These are phyloP conservation scores for Lodderomyces jiufengensis DNA, from an alignment of 1,139 yeast species.

Conservation along the genomic window DNA sequence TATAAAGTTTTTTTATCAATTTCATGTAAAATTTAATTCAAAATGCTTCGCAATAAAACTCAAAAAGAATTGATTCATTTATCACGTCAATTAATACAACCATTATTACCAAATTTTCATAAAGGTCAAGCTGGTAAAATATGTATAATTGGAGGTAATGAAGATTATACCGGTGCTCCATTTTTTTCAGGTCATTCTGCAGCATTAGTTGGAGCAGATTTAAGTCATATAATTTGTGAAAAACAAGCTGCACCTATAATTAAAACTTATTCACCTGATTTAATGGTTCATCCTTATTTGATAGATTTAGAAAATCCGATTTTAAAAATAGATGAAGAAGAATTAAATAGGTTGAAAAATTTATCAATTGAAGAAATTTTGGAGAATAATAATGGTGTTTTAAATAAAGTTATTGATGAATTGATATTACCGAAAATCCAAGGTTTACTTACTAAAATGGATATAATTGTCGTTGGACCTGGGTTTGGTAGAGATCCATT, in stretches of 20 bases:
- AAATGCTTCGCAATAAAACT: slow-evolving; percentile 28
- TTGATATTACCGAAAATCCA: slow-evolving; percentile 54
- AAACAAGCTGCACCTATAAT: slow-evolving; percentile 72
- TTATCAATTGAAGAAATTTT: slow-evolving; percentile 21
- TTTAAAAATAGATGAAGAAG: slow-evolving; percentile 15
- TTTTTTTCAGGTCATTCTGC: slow-evolving; percentile 84
- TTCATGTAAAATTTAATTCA: background rate
- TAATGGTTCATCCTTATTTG: slow-evolving; percentile 94
- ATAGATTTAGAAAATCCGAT: slow-evolving; percentile 28
- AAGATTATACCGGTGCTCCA: slow-evolving; percentile 96
- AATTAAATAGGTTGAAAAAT: slow-evolving; percentile 15
- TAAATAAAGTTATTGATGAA: slow-evolving; percentile 34
- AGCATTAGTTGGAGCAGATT: slow-evolving; percentile 81
- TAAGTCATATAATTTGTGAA: slow-evolving; percentile 86
- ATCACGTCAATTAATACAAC: slow-evolving; percentile 66
- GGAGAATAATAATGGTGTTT: slow-evolving; percentile 14
- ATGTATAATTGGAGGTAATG: slow-evolving; percentile 90
- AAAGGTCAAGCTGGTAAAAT: slow-evolving; percentile 93
- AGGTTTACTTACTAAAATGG: slow-evolving; percentile 59
- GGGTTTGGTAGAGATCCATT: slow-evolving; percentile 82
- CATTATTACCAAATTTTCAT: slow-evolving; percentile 66
- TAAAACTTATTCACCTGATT: slow-evolving; percentile 84
- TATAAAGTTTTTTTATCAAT: too few relatives aligned
- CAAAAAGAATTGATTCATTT: slow-evolving; percentile 46
- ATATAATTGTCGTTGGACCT: slow-evolving; percentile 86